Evolutionary conservation across 1,139 yeast species (phyloP).

Genomic region (Hyphopichia buzzinii): DNA sequence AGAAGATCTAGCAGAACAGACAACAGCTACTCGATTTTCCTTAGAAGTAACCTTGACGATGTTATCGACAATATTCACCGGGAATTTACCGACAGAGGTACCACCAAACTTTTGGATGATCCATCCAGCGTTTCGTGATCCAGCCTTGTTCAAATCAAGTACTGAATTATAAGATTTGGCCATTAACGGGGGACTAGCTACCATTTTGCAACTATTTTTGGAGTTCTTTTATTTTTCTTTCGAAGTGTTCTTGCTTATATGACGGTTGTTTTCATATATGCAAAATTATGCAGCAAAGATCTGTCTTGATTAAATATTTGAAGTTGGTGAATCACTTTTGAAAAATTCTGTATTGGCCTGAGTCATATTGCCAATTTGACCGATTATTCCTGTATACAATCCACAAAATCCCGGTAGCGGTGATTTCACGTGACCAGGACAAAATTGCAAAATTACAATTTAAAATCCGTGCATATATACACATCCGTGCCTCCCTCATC

Average conservation of each 20-base stretch:
- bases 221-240: too few species aligned
- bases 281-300: too few species aligned
- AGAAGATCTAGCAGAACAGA: slow-evolving; percentile 92
- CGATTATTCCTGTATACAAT: neutral
- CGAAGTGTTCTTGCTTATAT: too few species aligned
- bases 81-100: slow-evolving; percentile 95
- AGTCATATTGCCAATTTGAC: neutral
- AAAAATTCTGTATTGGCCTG: neutral
- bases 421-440: slow-evolving; percentile 1
- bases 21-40: slow-evolving; percentile 80
- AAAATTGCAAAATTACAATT: too few species aligned
- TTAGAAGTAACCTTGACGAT: slow-evolving; percentile 67
- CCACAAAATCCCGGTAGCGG: slow-evolving; percentile 1
- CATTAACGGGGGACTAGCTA: slow-evolving; percentile 11
- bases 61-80: slow-evolving; percentile 78
- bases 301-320: too few species aligned
- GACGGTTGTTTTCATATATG: too few species aligned
- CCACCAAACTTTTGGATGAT: slow-evolving; percentile 96
- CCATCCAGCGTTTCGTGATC: slow-evolving; percentile 50
- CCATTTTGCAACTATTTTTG: slow-evolving; percentile 10
- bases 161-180: slow-evolving; percentile 41
- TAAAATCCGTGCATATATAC: too few species aligned
- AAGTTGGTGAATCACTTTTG: neutral
- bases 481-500: slow-evolving; percentile 1
- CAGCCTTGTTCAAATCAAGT: slow-evolving; percentile 29